Evolutionary conservation across 352 stramenopile species (phyloP).

Genomic region (Thalassiosira oceanica): DNA sequence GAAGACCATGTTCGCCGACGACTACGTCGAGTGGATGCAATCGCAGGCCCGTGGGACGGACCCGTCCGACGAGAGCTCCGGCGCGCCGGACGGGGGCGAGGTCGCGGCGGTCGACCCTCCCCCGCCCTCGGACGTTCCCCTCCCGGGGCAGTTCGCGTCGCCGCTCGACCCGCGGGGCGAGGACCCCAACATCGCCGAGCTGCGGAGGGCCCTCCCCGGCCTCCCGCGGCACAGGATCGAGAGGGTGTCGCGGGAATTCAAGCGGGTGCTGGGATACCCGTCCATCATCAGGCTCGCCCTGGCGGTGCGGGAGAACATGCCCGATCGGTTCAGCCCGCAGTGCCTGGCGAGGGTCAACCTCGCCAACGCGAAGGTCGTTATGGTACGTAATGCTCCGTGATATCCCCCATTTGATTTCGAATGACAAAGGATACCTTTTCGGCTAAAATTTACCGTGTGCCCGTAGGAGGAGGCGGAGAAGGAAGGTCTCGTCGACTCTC

Average conservation of each 20-base stretch:
- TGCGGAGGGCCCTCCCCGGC: slow-evolving; percentile 57
- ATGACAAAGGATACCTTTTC: too few relatives aligned
- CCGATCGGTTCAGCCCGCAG: slow-evolving; percentile 56
- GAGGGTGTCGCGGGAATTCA: slow-evolving; percentile 68
- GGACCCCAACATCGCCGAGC: slow-evolving; percentile 55
- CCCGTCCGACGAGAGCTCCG: not conserved
- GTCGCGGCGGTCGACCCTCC: not conserved
- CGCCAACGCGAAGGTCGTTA: slow-evolving; percentile 61
- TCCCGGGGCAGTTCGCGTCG: slow-evolving; percentile 21
- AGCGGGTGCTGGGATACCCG: slow-evolving; percentile 59
- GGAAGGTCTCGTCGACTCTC: slow-evolving; percentile 61
- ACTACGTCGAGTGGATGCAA: slow-evolving; percentile 41
- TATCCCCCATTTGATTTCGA: not conserved
- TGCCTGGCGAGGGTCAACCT: slow-evolving; percentile 67
- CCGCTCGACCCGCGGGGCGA: slow-evolving; percentile 22
- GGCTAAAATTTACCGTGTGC: slow-evolving; percentile 9
- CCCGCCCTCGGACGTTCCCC: slow-evolving; percentile 6
- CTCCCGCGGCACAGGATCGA: slow-evolving; percentile 61
- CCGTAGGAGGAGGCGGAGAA: slow-evolving; percentile 51
- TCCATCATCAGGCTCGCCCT: slow-evolving; percentile 71
- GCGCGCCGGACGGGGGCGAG: too few relatives aligned
- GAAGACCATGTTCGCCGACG: slow-evolving; percentile 51
- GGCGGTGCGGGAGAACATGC: slow-evolving; percentile 75
- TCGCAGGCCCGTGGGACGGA: slow-evolving; percentile 5
- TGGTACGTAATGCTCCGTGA: slow-evolving; percentile 25